These are phyloP conservation scores for Arachis stenosperma DNA, from an alignment of 306 rosid species.

Conservation along the genomic window DNA sequence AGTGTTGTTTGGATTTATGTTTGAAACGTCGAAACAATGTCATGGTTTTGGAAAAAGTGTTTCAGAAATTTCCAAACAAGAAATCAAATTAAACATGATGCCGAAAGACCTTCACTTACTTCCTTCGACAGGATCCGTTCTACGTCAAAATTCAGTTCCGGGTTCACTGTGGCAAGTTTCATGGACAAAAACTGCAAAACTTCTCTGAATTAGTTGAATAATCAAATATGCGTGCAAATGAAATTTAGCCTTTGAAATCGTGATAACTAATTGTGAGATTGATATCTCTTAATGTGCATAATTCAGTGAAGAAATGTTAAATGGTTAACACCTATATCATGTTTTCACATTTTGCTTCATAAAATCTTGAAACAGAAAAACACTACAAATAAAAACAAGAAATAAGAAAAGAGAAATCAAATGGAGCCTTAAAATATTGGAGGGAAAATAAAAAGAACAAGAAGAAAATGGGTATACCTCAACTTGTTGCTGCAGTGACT, in stretches of 20 bases:
- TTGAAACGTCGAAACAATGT: not conserved
- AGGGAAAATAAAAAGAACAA: too few relatives aligned
- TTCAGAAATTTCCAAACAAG: not conserved
- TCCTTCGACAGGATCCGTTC: conserved; percentile 90
- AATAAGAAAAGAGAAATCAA: conserved; percentile 7
- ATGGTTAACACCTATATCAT: not conserved
- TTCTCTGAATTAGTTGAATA: conserved; percentile 25
- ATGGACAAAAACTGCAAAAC: conserved; percentile 87
- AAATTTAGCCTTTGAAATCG: conserved; percentile 18
- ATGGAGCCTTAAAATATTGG: conserved; percentile 23
- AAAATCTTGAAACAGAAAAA: too few relatives aligned
- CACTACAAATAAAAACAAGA: too few relatives aligned
- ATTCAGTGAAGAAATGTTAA: conserved; percentile 1
- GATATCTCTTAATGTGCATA: conserved; percentile 23
- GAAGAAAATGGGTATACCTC: conserved; percentile 64
- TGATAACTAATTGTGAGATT: conserved; percentile 28
- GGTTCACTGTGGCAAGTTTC: conserved; percentile 98
- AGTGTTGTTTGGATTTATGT: conserved; percentile 11
- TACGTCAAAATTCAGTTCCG: conserved; percentile 79
- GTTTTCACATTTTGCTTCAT: too few relatives aligned
- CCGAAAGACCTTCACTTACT: conserved; percentile 56
- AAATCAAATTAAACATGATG: not conserved
- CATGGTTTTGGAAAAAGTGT: not conserved
- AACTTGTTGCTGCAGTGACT: conserved; percentile 97
- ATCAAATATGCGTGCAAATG: conserved; percentile 25